These are phyloP conservation scores for Skeletonema potamos DNA, from an alignment of 108 stramenopile species.

Conservation along the genomic window DNA sequence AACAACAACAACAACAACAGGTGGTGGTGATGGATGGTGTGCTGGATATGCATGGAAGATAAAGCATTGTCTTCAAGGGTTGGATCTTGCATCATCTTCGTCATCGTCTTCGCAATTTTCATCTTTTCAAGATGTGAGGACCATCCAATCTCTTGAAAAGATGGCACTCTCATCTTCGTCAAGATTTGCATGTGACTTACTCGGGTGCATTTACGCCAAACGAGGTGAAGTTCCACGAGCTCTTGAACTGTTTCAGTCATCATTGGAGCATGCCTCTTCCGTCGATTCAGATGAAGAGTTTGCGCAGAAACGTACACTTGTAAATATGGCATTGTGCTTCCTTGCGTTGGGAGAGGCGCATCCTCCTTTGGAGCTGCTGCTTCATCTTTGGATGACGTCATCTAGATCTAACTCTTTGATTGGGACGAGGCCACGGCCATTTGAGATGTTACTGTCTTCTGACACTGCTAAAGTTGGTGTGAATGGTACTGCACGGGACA, in stretches of 20 bases:
- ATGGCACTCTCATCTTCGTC: conserved; percentile 36
- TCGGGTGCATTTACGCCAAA: conserved; percentile 39
- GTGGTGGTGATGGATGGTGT: background rate
- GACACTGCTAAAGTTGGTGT: conserved; percentile 1
- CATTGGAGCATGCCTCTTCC: conserved; percentile 16
- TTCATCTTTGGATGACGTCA: conserved; percentile 25
- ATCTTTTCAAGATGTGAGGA: background rate
- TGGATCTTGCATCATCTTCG: conserved; percentile 16
- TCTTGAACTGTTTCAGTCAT: conserved; percentile 28
- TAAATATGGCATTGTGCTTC: conserved; percentile 44
- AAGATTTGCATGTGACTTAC: conserved; percentile 22
- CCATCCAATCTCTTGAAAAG: conserved; percentile 9
- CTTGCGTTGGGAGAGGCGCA: conserved; percentile 35
- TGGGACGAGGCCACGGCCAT: conserved; percentile 2
- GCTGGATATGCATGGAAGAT: conserved; percentile 44
- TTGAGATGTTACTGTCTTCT: conserved; percentile 14
- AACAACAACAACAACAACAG: background rate
- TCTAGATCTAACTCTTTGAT: background rate
- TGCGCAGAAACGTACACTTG: conserved; percentile 23
- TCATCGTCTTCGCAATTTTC: background rate
- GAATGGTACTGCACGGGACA: background rate
- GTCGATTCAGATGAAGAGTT: conserved; percentile 33
- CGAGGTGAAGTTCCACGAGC: conserved; percentile 25
- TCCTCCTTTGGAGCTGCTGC: conserved; percentile 35
- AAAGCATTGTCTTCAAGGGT: conserved; percentile 20